Evolutionary conservation across 768 basidiomycete species (phyloP).

Genomic region (Amanita exitialis): DNA sequence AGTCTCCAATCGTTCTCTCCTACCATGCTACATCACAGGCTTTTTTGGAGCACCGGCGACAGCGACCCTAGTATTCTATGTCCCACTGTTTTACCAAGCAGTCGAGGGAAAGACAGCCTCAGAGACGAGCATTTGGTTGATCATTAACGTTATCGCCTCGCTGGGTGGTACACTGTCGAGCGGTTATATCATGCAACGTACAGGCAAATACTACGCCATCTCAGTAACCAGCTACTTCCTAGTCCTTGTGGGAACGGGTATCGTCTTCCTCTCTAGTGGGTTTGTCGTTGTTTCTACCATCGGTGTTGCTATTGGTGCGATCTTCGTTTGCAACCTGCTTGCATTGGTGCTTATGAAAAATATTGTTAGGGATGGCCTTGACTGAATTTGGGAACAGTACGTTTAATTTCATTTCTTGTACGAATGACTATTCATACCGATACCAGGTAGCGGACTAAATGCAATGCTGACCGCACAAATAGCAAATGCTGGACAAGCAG

Average conservation of each 20-base stretch:
- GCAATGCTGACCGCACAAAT: slow-evolving; percentile 51
- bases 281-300: slow-evolving; percentile 23
- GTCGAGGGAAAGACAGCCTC: slow-evolving; percentile 37
- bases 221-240: slow-evolving; percentile 32
- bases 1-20: slow-evolving; percentile 35
- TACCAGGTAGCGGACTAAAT: slow-evolving; percentile 38
- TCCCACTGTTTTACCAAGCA: slow-evolving; percentile 51
- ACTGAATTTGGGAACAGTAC: slow-evolving; percentile 31
- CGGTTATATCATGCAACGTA: slow-evolving; percentile 46
- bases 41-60: slow-evolving; percentile 40
- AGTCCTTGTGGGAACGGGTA: slow-evolving; percentile 27
- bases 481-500: slow-evolving; percentile 48
- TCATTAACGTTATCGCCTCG: slow-evolving; percentile 35
- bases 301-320: slow-evolving; percentile 32
- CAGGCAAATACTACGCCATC: slow-evolving; percentile 44
- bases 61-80: slow-evolving; percentile 39
- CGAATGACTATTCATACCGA: not conserved
- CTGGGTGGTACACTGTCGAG: slow-evolving; percentile 39
- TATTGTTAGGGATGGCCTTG: slow-evolving; percentile 21
- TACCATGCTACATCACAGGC: slow-evolving; percentile 47
- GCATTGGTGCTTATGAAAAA: not conserved
- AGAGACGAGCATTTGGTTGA: slow-evolving; percentile 40
- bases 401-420: not conserved
- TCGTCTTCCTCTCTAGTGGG: slow-evolving; percentile 30
- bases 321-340: not conserved